phyloP scores from a whole-genome alignment of 176 grass and related monocot species.

The Oryza meridionalis region DNA sequence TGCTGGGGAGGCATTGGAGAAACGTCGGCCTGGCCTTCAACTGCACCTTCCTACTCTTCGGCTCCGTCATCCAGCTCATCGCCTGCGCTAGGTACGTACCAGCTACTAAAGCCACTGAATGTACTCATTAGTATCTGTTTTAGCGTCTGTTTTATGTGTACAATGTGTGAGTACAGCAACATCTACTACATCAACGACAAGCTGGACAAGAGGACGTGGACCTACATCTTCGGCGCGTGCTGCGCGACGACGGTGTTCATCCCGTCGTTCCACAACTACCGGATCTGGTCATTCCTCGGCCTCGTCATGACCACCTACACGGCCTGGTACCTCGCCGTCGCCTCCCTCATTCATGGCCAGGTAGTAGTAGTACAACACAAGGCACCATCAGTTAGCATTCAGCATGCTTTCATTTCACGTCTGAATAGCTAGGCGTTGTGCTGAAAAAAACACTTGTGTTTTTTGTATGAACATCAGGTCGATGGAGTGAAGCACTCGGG shows the following conservation, averaged over 20 bases:
- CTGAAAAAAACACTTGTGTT: background rate
- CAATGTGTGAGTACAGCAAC: conserved; percentile 53
- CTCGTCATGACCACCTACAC: conserved; percentile 99
- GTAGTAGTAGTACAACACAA: conserved; percentile 48
- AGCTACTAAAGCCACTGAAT: background rate
- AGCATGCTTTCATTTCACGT: too few species aligned
- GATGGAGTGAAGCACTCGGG: conserved; percentile 95
- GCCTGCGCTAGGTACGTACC: conserved; percentile 83
- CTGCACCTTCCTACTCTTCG: conserved; percentile 99
- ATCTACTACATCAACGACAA: conserved; percentile 99
- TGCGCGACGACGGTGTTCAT: conserved; percentile 99
- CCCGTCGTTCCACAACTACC: conserved; percentile 99
- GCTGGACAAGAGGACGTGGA: conserved; percentile 98
- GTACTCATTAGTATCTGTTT: background rate
- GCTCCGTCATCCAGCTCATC: conserved; percentile 99
- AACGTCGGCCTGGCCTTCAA: conserved; percentile 97
- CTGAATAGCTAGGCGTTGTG: background rate
- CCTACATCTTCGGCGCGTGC: conserved; percentile 98
- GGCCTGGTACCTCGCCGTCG: conserved; percentile 95
- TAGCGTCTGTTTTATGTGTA: background rate
- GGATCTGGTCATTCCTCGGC: conserved; percentile 97
- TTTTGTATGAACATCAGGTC: conserved; percentile 47
- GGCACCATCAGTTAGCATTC: background rate
- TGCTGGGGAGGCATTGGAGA: conserved; percentile 95
- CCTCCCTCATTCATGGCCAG: conserved; percentile 90